Evolutionary conservation across 495 filamentous ascomycete genomes (phyloP), one percentile per base, ranked within the genome.

Genomic region (Penicillium lividum): DNA sequence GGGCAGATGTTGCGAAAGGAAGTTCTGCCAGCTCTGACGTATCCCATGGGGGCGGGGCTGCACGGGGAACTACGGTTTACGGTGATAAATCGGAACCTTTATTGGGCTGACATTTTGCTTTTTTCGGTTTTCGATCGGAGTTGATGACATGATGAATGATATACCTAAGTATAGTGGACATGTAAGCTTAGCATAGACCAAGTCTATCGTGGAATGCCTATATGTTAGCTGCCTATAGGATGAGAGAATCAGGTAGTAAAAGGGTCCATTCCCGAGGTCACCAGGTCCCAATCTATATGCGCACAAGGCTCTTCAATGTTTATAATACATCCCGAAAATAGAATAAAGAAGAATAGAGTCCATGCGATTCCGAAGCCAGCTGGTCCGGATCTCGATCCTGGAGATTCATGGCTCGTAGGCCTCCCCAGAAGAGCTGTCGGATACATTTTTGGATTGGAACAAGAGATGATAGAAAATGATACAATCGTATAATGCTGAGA

Each of bases 11-110:
- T 48, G 53, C 13, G 56, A 61, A 61, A 50, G 52, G 53, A 59
- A 69, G 63, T 60, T 62, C 57, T 57, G 55, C 53, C 53, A 59
- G 55, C 63, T 67, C 64, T 70, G 67, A 70, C 67, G 67, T 69
- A 67, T 62, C 51, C 40, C 54, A 60, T 47, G 58, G 57, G 57
- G 63, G 53, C 59, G 58, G 61, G 64, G 64, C 61, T 63, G 54
- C 31, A 66, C 54, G 62, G 66, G 50, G 53, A 53, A 63, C 48
- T 66, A 69, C 64, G 64, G 57, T 66, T 47, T 66, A 69, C 64
- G 64, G 57, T 66, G 60, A 68, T 66, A 63, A 65, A 63, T 61
- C 63, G 66, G 63, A 67, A 62, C 62, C 54, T 47, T 58, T 36
- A 34, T 56, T 53, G 61, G 56, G 51, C 61, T 62, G 47, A 30